Evolutionary conservation across 345 rosid genomes (phyloP), one percentile per base, ranked within the genome.

Genomic region (Crucihimalaya himalaica): DNA sequence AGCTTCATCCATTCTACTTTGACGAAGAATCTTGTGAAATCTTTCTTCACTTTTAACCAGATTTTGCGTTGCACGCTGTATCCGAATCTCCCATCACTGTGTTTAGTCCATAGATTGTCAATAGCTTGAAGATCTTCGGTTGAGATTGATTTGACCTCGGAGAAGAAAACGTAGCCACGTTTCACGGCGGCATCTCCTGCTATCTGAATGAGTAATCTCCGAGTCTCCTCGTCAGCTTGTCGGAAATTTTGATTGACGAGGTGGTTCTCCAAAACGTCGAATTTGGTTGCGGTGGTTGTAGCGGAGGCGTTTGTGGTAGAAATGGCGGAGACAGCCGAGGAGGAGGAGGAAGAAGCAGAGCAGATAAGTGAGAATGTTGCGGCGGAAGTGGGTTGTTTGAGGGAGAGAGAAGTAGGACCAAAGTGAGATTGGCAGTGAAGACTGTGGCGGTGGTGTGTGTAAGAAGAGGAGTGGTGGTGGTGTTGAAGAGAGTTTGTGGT

Each of bases 1-100:
- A 86, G 91, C 86, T 95, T 95, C 99, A 95, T 95, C 99, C 99
- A 95, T 8, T 90, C 92, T 5, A 88, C 76, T 60, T 79, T 89
- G 65, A 95, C n/a, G 78, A 95, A 95, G 58, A 91, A 86, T 39
- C 54, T 86, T 3, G 87, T 80, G 87, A 95, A 91, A 64, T 95
- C 97, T 73, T 79, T 87, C 54, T 83, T 68, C 4, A 35, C 80
- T 47, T 88, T 95, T 10, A 80, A 52, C 93, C 95, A 91, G 28
- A 89, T 79, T 34, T 63, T 85, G 80, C 83, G 88, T 21, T 95
- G 99, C 6, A 91, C 84, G 28, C 93, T 86, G 86, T 95, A 95
- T 6, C 97, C 97, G 40, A 95, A 91, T 35, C 70, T 87, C 65
- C 83, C 80, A 31, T 78, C 77, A 78, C 97, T 95, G 88, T 87